Percentiles rank a stretch among this genome's conserved stretches.
Conservation (phyloP, 129 eudicot species). For the Erigeron canadensis region DNA sequence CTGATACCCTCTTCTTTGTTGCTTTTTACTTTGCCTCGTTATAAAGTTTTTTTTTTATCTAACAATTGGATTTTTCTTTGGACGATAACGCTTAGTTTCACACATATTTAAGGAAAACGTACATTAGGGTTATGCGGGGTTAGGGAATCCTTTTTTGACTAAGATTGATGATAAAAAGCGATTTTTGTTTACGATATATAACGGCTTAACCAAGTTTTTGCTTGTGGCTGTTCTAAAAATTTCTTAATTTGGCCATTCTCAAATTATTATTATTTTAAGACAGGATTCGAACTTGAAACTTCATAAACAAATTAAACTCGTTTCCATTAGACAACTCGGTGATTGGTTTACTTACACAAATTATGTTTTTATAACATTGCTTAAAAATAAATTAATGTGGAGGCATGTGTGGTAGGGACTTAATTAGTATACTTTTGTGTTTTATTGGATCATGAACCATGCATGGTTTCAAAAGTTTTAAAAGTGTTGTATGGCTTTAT, state of each 20-base stretch:
- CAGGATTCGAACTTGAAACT: too few species aligned
- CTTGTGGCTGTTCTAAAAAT: too few species aligned
- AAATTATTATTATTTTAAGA: too few species aligned
- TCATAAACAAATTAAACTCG: too few species aligned
- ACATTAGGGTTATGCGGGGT: too few species aligned
- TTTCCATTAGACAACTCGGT: too few species aligned
- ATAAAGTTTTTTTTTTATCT: slow-evolving; percentile 15
- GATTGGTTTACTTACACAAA: neutral
- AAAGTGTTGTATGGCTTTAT: slow-evolving; percentile 24
- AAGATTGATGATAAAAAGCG: too few species aligned
- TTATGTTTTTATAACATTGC: slow-evolving; percentile 1
- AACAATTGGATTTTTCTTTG: slow-evolving; percentile 17
- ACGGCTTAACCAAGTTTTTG: too few species aligned
- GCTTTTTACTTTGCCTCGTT: slow-evolving; percentile 26
- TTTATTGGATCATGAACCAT: slow-evolving; percentile 37
- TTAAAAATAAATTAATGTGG: slow-evolving; percentile 35
- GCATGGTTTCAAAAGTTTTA: slow-evolving; percentile 21
- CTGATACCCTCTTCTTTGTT: slow-evolving; percentile 28
- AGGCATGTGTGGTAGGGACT: slow-evolving; percentile 42
- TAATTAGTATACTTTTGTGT: slow-evolving; percentile 17
- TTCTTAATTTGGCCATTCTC: too few species aligned
- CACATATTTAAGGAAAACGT: slow-evolving; percentile 9
- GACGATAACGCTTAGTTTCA: slow-evolving; percentile 30
- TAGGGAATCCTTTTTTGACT: too few species aligned
- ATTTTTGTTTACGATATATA: too few species aligned